Evolutionary conservation across 495 filamentous ascomycete genomes (phyloP).

Genomic region (Amphirosellinia nigrospora): DNA sequence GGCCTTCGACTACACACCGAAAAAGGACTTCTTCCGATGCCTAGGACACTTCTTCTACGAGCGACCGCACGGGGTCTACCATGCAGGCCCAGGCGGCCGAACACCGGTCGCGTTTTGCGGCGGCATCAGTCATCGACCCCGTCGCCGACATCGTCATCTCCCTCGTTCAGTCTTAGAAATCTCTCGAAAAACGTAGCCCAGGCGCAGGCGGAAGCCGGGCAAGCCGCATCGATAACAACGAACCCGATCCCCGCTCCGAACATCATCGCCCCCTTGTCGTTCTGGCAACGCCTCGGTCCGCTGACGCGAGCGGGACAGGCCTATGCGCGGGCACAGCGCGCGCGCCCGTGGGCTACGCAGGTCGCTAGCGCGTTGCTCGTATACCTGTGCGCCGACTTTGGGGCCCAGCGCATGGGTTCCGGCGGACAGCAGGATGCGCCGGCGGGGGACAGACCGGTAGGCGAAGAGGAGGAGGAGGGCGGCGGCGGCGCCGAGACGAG

Average conservation of each 20-base stretch:
- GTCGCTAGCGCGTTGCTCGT: conserved; percentile 75
- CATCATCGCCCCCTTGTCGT: conserved; percentile 39
- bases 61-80: neutral
- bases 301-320: conserved; percentile 67
- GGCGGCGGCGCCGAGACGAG: conserved; percentile 51
- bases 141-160: neutral
- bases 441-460: neutral
- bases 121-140: conserved; percentile 16
- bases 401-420: conserved; percentile 67
- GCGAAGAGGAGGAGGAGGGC: neutral
- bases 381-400: conserved; percentile 80
- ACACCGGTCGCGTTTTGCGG: neutral
- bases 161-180: neutral
- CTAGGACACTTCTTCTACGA: conserved; percentile 11
- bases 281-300: conserved; percentile 61
- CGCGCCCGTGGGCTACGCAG: conserved; percentile 78
- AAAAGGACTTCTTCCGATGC: neutral
- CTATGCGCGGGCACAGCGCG: conserved; percentile 73
- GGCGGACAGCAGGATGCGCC: neutral
- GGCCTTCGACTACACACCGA: neutral
- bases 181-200: neutral
- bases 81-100: neutral
- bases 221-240: conserved; percentile 1
- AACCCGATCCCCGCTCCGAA: conserved; percentile 50
- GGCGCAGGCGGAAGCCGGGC: neutral